Evolutionary conservation across 768 basidiomycete genomes (phyloP).

Genomic region (Russula vinacea): DNA sequence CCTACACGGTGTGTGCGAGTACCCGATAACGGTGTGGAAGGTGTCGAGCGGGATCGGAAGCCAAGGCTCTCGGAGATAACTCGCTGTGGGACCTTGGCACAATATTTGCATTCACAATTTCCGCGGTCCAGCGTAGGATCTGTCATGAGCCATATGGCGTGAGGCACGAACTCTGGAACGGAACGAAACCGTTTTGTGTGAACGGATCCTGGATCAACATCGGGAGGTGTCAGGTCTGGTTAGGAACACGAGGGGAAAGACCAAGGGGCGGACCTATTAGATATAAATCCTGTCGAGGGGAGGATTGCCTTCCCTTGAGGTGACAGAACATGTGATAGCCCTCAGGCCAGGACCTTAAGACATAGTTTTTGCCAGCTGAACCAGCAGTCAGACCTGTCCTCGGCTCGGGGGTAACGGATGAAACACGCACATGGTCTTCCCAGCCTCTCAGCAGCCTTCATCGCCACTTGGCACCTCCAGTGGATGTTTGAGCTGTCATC

Average conservation of each 20-base stretch:
- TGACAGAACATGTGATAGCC: constrained; percentile 75
- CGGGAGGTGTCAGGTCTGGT: neutral
- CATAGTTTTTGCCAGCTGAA: constrained; percentile 53
- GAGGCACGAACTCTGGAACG: constrained; percentile 80
- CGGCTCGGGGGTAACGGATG: constrained; percentile 1
- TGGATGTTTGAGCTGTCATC: constrained; percentile 52
- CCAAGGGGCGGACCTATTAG: constrained; percentile 54
- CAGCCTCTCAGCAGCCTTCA: constrained; percentile 44
- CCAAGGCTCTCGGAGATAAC: constrained; percentile 64
- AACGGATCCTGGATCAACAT: constrained; percentile 39
- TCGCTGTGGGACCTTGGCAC: constrained; percentile 62
- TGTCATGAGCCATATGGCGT: constrained; percentile 73
- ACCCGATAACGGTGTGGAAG: constrained; percentile 12
- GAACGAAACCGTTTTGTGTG: constrained; percentile 63
- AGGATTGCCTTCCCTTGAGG: constrained; percentile 54
- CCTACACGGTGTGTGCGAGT: constrained; percentile 23
- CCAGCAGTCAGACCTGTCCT: neutral
- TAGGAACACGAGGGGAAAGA: neutral
- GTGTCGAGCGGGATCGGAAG: constrained; percentile 35
- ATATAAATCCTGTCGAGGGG: constrained; percentile 73
- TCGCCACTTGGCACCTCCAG: constrained; percentile 50
- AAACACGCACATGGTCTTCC: constrained; percentile 49
- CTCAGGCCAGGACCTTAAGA: constrained; percentile 60
- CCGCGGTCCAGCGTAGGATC: constrained; percentile 47
- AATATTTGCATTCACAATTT: constrained; percentile 75